A percentile compares a stretch with the other conserved stretches of the same genome.
phyloP scores from a whole-genome alignment of 164 flowering plant species.

The Dillenia turbinata region DNA sequence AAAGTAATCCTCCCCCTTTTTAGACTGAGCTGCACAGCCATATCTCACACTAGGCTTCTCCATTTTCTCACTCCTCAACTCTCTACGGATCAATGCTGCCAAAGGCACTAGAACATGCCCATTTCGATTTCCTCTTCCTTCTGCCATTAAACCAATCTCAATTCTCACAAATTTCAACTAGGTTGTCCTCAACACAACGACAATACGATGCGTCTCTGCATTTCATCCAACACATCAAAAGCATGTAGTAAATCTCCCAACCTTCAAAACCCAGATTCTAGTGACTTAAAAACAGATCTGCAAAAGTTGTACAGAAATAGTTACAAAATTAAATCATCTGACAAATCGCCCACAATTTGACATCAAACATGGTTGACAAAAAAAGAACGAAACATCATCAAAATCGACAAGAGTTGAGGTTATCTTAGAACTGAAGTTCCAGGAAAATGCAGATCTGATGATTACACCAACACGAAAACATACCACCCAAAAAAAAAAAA shows the following conservation, averaged over 20 bases:
- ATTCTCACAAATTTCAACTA: no score
- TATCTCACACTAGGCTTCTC: slow-evolving; percentile 60
- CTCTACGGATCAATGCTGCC: slow-evolving; percentile 63
- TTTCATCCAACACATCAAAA: no score
- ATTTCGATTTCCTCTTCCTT: slow-evolving; percentile 36
- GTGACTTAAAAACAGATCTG: no score
- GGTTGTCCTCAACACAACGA: no score
- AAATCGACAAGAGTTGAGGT: slow-evolving; percentile 15
- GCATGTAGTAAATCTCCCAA: no score
- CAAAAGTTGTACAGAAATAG: no score
- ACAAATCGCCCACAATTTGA: no score
- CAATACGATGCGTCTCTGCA: no score
- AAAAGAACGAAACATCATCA: neutral
- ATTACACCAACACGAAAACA: neutral
- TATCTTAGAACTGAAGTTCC: neutral
- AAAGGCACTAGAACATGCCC: slow-evolving; percentile 55
- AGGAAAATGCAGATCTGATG: slow-evolving; percentile 18
- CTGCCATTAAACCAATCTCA: slow-evolving; percentile 29
- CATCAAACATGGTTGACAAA: neutral
- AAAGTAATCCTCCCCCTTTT: slow-evolving; percentile 71
- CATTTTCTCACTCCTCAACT: slow-evolving; percentile 62
- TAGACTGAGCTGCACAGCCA: slow-evolving; percentile 61
- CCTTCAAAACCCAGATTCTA: no score
- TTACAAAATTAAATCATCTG: no score
- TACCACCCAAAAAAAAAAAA: no score